A percentile compares a stretch with the other conserved stretches of the same genome.
These are phyloP conservation scores for Picochlorum costavermella DNA, from an alignment of 139 green algal genomes.

Conservation along the genomic window DNA sequence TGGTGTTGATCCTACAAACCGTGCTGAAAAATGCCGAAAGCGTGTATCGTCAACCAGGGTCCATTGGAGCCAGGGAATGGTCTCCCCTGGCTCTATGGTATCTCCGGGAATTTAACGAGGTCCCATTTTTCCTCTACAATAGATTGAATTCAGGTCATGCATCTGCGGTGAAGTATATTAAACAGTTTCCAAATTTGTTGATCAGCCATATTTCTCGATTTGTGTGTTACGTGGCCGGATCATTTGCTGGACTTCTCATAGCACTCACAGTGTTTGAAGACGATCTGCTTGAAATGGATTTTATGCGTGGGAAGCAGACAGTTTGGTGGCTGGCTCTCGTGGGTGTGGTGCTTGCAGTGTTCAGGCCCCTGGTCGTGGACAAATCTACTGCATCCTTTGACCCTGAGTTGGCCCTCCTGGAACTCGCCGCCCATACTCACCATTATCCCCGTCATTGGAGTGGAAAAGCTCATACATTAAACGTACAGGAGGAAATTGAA, in stretches of 20 bases:
- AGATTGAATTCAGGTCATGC: conserved; percentile 64
- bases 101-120: conserved; percentile 92
- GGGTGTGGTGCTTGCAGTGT: conserved; percentile 63
- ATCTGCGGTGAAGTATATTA: conserved; percentile 71
- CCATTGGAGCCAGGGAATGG: conserved; percentile 57
- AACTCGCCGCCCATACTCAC: conserved; percentile 84
- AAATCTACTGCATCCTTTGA: conserved; percentile 58
- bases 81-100: conserved; percentile 65
- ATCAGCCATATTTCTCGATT: conserved; percentile 65
- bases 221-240: conserved; percentile 72
- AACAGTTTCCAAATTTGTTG: conserved; percentile 81
- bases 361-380: conserved; percentile 44
- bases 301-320: conserved; percentile 52
- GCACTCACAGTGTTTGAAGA: conserved; percentile 67
- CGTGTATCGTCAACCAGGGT: conserved; percentile 80
- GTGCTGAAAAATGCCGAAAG: conserved; percentile 87
- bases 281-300: conserved; percentile 62
- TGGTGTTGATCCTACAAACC: conserved; percentile 92
- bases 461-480: conserved; percentile 56
- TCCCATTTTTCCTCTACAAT: conserved; percentile 76
- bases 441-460: conserved; percentile 76
- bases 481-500: conserved; percentile 75
- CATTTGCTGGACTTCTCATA: conserved; percentile 80
- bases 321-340: conserved; percentile 76
- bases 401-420: conserved; percentile 70